These are phyloP conservation scores for Cercospora janseana DNA, from an alignment of 2,329 filamentous ascomycete genomes.

Conservation along the genomic window DNA sequence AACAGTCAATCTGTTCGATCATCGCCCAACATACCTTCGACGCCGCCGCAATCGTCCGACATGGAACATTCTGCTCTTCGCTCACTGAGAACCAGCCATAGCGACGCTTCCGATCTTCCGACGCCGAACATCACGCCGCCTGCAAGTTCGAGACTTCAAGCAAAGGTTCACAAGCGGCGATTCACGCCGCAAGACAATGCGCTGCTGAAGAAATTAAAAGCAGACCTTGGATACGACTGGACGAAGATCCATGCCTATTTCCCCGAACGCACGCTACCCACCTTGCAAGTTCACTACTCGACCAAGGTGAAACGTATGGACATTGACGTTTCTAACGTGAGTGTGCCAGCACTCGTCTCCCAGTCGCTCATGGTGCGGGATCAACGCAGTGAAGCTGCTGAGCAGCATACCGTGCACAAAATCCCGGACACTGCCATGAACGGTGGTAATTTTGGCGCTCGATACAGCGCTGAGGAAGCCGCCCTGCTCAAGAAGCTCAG, in stretches of 20 bases:
- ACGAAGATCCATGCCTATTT: slow-evolving; percentile 39
- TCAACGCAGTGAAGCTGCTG: too few relatives aligned
- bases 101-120: neutral
- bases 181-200: slow-evolving; percentile 35
- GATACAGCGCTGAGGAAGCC: slow-evolving; percentile 35
- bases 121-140: too few relatives aligned
- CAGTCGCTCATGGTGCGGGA: neutral
- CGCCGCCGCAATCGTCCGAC: too few relatives aligned
- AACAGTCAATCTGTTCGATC: neutral
- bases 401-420: neutral
- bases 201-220: slow-evolving; percentile 43
- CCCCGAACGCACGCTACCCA: slow-evolving; percentile 33
- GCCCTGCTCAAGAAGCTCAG: slow-evolving; percentile 42
- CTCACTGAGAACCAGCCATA: too few relatives aligned
- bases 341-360: neutral
- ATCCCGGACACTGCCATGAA: neutral
- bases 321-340: neutral
- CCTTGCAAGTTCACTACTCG: slow-evolving; percentile 34
- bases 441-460: slow-evolving; percentile 6
- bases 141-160: neutral
- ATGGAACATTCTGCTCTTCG: too few relatives aligned
- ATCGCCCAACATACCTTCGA: neutral
- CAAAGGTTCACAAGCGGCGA: neutral
- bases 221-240: slow-evolving; percentile 41
- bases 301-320: slow-evolving; percentile 15